Conservation (phyloP, 768 basidiomycete genomes). For the Lactarius sp. region DNA sequence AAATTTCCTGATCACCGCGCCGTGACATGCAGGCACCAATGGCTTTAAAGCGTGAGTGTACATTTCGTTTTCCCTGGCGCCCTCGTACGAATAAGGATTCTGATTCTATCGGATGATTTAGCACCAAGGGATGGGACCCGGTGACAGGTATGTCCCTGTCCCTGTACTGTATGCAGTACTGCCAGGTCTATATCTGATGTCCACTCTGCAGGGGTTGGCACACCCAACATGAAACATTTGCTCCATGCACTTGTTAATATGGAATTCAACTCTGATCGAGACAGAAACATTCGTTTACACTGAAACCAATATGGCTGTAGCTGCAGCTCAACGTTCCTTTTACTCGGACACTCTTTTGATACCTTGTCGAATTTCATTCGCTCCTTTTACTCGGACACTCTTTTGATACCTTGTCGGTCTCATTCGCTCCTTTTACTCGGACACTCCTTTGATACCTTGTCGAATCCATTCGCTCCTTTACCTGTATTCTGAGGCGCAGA, state of each 20-base stretch:
- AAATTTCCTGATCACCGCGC: background rate
- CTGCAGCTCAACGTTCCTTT: no score
- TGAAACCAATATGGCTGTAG: no score
- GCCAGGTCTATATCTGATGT: background rate
- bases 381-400: no score
- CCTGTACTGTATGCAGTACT: background rate
- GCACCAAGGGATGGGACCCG: slow-evolving; percentile 15
- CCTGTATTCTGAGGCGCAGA: no score
- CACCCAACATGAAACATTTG: background rate
- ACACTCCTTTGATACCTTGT: no score
- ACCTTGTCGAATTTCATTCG: no score
- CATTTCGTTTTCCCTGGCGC: background rate
- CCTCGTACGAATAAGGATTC: background rate
- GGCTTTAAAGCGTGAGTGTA: slow-evolving; percentile 9
- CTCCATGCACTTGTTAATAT: background rate
- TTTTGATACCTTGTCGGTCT: no score
- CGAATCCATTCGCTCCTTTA: no score
- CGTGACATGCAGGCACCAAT: background rate
- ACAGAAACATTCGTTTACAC: no score
- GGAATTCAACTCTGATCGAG: background rate
- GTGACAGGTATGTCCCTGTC: slow-evolving; percentile 3
- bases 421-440: no score
- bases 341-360: no score
- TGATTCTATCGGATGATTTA: background rate
- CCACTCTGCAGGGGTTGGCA: slow-evolving; percentile 9